Evolutionary conservation across 768 basidiomycete genomes (phyloP).

Genomic region (Pulveroboletus sp.): DNA sequence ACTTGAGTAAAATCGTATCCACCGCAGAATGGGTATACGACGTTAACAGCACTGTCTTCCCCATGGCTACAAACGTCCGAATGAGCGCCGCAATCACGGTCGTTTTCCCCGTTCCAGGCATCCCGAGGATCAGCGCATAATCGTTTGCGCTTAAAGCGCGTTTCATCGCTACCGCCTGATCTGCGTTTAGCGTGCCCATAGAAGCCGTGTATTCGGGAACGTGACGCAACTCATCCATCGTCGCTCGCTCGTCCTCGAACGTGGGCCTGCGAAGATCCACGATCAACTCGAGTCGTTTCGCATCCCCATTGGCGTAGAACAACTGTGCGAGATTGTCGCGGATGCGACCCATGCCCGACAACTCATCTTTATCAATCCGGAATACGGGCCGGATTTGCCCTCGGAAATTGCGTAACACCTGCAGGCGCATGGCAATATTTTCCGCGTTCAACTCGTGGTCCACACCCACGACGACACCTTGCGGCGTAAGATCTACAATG

Average conservation of each 20-base stretch:
- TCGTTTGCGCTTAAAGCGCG: slow-evolving; percentile 78
- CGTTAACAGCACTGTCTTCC: slow-evolving; percentile 84
- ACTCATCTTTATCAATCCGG: slow-evolving; percentile 92
- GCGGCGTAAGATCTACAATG: slow-evolving; percentile 64
- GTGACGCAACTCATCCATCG: slow-evolving; percentile 7
- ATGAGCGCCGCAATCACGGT: slow-evolving; percentile 91
- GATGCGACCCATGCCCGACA: slow-evolving; percentile 84
- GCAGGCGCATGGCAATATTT: slow-evolving; percentile 40
- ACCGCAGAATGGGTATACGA: slow-evolving; percentile 98
- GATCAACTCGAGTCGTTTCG: slow-evolving; percentile 60
- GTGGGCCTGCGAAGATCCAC: slow-evolving; percentile 74
- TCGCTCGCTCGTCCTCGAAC: slow-evolving; percentile 43
- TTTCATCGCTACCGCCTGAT: slow-evolving; percentile 66
- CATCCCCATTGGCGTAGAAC: slow-evolving; percentile 78
- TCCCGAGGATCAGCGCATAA: slow-evolving; percentile 90
- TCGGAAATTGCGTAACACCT: slow-evolving; percentile 16
- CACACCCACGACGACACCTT: slow-evolving; percentile 68
- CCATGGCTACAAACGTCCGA: slow-evolving; percentile 65
- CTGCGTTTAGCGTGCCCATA: slow-evolving; percentile 53
- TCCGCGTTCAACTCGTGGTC: slow-evolving; percentile 68
- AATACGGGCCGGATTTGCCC: slow-evolving; percentile 41
- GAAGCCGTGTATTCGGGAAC: slow-evolving; percentile 29
- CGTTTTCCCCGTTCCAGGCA: slow-evolving; percentile 99
- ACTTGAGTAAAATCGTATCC: slow-evolving; percentile 89
- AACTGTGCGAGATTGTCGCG: slow-evolving; percentile 86